Conservation (phyloP, 2,329 filamentous ascomycete species). For the Metarhizium album region DNA sequence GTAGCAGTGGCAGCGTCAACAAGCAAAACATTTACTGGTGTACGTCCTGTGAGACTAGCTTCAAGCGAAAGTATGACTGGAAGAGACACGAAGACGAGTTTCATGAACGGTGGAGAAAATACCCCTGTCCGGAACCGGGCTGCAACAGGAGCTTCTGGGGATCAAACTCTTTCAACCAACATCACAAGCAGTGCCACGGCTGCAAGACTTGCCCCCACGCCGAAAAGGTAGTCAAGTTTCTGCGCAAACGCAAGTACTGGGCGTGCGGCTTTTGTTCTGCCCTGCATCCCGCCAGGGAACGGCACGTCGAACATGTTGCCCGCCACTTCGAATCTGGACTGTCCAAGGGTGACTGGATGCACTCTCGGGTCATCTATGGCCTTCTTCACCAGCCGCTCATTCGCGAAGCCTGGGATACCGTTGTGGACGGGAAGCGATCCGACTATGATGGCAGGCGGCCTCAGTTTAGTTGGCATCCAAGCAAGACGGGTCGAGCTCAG, state of each 20-base stretch:
- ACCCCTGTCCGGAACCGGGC: conserved; percentile 50
- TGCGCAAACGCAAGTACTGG: conserved; percentile 55
- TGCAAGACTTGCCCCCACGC: conserved; percentile 56
- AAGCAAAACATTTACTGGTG: conserved; percentile 44
- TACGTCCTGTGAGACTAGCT: conserved; percentile 51
- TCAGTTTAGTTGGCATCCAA: conserved; percentile 51
- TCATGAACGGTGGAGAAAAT: conserved; percentile 57
- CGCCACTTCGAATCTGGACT: conserved; percentile 54
- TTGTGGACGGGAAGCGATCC: conserved; percentile 42
- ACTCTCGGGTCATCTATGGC: conserved; percentile 57
- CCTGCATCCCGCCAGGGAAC: conserved; percentile 51
- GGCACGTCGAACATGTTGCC: conserved; percentile 58
- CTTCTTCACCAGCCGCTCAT: conserved; percentile 55
- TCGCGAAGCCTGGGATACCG: conserved; percentile 48
- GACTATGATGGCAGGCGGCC: conserved; percentile 44
- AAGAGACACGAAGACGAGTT: conserved; percentile 61
- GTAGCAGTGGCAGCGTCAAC: conserved; percentile 10
- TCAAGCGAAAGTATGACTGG: conserved; percentile 60
- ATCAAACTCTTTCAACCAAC: conserved; percentile 57
- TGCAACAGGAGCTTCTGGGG: conserved; percentile 60
- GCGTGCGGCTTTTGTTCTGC: conserved; percentile 59
- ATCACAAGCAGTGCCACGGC: conserved; percentile 54
- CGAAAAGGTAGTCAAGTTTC: conserved; percentile 51
- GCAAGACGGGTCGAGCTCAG: conserved; percentile 44
- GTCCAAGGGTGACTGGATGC: conserved; percentile 56